Base-by-base conservation (phyloP, 805 yeast genomes). In the Saccharomycopsis capsularis region DNA sequence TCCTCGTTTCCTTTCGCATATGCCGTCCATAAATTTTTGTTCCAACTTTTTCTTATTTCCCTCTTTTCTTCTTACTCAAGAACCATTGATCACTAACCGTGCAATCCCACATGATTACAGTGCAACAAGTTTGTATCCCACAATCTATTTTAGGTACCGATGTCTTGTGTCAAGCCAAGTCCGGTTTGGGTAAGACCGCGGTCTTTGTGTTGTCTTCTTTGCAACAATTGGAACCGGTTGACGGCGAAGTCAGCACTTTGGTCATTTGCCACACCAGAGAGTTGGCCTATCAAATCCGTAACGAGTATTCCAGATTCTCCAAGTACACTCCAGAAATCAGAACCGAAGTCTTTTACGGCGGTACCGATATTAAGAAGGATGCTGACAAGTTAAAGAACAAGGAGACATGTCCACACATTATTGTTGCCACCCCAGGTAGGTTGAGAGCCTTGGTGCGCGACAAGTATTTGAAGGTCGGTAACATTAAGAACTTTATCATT, bases 101-200 rank as follows among this genome's bases (percentile, higher is more conserved):
- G 16, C 32, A 40, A 40, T 25, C 42, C 27, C 24, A 40, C 42
- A 40, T 15, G 27, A n/a, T 36, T 23, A 39, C 38, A 85, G 99
- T 91, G 58, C 99, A 91, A 74, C 99, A 91, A 74, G 91, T 88
- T 59, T 87, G 96, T 70, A 93, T 91, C 63, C 99, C 99, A 48
- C 98, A 93, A 73, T 86, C 97, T 50, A 88, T 91, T 64, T 84
- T 91, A 60, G 99, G 98, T 64, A 91, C 96, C 55, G 99, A 91
- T 66, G 98, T 91, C 52, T 73, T 91, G 59, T 93, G 99, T 74
- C 99, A 91, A 76, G 99, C 99, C 69, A 91, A 93, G 75, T 93
- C 99, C 42, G 99, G 99, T 85, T 77, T 93, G 59, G 99, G 99
- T 82, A 91, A 91, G 69, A 91, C 99, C 52, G 99, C 99, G 41